Conservation (phyloP, 768 basidiomycete species). For the Lentinula guzmanii region DNA sequence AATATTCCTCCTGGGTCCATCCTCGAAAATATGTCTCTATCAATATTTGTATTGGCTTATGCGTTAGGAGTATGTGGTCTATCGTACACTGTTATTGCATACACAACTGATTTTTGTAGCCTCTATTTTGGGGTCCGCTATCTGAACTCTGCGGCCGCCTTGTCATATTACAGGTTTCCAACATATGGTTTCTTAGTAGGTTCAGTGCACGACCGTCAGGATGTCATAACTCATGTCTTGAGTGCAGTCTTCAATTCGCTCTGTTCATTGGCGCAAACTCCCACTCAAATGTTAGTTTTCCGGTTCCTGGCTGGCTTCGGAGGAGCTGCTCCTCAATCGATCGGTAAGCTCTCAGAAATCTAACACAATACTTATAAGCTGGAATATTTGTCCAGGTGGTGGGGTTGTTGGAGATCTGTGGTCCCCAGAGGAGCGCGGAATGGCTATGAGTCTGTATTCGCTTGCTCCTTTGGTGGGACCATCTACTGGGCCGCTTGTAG, state of each 20-base stretch:
- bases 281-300: constrained; percentile 49
- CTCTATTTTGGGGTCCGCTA: constrained; percentile 31
- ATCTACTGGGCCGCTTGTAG: constrained; percentile 28
- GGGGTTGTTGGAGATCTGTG: constrained; percentile 50
- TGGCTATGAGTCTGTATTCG: constrained; percentile 48
- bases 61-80: constrained; percentile 23
- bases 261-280: constrained; percentile 46
- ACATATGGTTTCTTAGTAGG: constrained; percentile 49
- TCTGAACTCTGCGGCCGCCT: constrained; percentile 35
- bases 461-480: constrained; percentile 48
- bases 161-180: constrained; percentile 48
- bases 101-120: constrained; percentile 13
- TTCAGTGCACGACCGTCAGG: neutral
- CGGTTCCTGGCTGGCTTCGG: constrained; percentile 62
- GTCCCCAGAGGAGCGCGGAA: constrained; percentile 44
- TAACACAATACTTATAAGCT: neutral
- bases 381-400: constrained; percentile 28
- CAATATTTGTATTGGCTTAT: constrained; percentile 37
- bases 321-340: constrained; percentile 55
- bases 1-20: constrained; percentile 23
- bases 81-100: neutral
- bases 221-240: neutral
- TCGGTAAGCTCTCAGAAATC: constrained; percentile 12
- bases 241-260: constrained; percentile 36
- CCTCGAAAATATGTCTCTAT: constrained; percentile 32